Evolutionary conservation across 108 stramenopile species (phyloP).

Genomic region (Stephanodiscus triporus): DNA sequence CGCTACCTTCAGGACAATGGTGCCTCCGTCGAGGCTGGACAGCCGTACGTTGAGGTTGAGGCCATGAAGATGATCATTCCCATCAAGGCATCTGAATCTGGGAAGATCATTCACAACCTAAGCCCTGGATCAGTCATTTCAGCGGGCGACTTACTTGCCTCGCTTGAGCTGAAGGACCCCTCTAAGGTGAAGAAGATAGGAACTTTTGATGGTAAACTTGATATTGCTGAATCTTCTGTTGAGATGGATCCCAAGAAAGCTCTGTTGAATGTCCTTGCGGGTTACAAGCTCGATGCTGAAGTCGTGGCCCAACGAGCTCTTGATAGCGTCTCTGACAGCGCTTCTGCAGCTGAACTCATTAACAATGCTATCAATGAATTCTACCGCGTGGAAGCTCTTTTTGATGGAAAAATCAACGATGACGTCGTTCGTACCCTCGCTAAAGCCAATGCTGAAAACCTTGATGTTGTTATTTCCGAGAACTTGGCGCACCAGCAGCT

Average conservation of each 20-base stretch:
- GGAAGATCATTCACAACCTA: constrained; percentile 91
- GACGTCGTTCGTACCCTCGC: constrained; percentile 89
- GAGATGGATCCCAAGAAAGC: constrained; percentile 51
- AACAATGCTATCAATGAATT: constrained; percentile 75
- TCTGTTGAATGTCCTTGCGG: constrained; percentile 75
- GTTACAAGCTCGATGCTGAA: constrained; percentile 59
- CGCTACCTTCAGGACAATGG: constrained; percentile 96
- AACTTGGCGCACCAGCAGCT: constrained; percentile 84
- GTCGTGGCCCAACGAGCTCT: constrained; percentile 55
- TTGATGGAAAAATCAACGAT: constrained; percentile 81
- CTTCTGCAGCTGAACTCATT: constrained; percentile 64
- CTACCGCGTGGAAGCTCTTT: constrained; percentile 86
- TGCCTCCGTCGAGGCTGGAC: constrained; percentile 82
- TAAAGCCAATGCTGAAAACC: constrained; percentile 80
- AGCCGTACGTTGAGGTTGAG: constrained; percentile 95
- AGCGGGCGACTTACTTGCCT: constrained; percentile 96
- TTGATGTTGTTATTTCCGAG: constrained; percentile 81
- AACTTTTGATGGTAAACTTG: constrained; percentile 80
- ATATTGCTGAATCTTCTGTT: constrained; percentile 48
- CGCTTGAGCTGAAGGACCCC: constrained; percentile 93
- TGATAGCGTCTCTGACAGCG: constrained; percentile 49
- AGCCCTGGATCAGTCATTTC: constrained; percentile 94
- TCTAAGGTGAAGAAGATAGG: constrained; percentile 94
- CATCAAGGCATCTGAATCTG: constrained; percentile 93
- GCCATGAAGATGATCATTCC: constrained; percentile 98